Percentiles rank a stretch among this genome's conserved stretches.
Evolutionary conservation across 2,329 filamentous ascomycete genomes (phyloP).

Genomic region (Phoma sp.): DNA sequence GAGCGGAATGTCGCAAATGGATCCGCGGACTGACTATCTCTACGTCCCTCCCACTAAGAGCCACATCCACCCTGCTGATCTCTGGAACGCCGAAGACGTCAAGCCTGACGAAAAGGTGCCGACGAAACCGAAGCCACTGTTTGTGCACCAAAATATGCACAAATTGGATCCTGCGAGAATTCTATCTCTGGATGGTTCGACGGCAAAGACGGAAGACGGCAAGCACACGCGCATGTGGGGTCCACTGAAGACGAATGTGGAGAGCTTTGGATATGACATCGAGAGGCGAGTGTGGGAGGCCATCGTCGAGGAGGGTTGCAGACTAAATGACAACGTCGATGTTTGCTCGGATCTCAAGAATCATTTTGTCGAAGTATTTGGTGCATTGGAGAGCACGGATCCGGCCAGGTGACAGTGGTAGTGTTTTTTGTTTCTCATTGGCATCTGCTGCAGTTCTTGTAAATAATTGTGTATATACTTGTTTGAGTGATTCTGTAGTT

Average conservation of each 20-base stretch:
- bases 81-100: constrained; percentile 20
- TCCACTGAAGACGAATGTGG: constrained; percentile 13
- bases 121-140: constrained; percentile 19
- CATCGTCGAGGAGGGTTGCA: constrained; percentile 30
- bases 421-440: too few species aligned
- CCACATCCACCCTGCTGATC: constrained; percentile 19
- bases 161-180: constrained; percentile 26
- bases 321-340: constrained; percentile 11
- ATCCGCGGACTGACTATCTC: constrained; percentile 28
- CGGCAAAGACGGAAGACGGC: constrained; percentile 11
- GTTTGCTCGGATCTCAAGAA: constrained; percentile 18
- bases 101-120: background rate
- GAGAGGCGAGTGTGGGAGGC: constrained; percentile 34
- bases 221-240: constrained; percentile 30
- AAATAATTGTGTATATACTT: too few species aligned
- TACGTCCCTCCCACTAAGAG: constrained; percentile 23
- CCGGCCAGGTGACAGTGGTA: background rate
- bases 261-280: constrained; percentile 32
- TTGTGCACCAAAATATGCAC: constrained; percentile 31
- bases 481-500: too few species aligned
- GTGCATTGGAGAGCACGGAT: constrained; percentile 11
- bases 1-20: constrained; percentile 26
- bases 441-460: too few species aligned
- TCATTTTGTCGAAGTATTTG: constrained; percentile 29
- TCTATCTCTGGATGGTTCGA: constrained; percentile 17